phyloP scores from a whole-genome alignment of 768 basidiomycete species.

The Rhizopogon vinicolor region DNA sequence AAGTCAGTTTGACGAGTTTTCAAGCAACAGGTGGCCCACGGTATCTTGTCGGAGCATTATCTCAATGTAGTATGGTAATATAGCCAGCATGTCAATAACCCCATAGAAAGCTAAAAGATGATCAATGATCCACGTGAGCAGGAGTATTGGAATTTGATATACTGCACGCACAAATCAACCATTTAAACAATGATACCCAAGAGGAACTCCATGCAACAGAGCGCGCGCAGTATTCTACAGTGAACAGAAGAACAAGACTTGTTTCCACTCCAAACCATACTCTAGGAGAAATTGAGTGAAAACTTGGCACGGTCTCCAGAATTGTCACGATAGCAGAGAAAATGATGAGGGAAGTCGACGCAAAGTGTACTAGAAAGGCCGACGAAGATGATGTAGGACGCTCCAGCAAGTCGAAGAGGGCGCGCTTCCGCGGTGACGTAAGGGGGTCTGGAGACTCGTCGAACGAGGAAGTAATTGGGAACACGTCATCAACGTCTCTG shows the following conservation, averaged over 20 bases:
- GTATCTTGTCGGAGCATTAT: conserved; percentile 82
- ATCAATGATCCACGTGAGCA: neutral
- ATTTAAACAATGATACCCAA: conserved; percentile 55
- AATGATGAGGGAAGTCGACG: conserved; percentile 67
- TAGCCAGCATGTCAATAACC: conserved; percentile 80
- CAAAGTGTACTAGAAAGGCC: conserved; percentile 73
- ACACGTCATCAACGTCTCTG: conserved; percentile 33
- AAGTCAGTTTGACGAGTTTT: neutral
- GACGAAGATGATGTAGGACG: conserved; percentile 70
- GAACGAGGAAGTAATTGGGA: conserved; percentile 30
- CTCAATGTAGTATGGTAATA: conserved; percentile 88
- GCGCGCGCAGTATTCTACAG: conserved; percentile 75
- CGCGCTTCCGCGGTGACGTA: conserved; percentile 52
- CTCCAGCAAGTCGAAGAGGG: conserved; percentile 70
- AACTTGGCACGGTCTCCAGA: conserved; percentile 74
- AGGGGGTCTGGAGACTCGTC: conserved; percentile 26
- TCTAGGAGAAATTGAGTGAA: conserved; percentile 62
- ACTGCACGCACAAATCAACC: conserved; percentile 58
- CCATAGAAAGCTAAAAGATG: conserved; percentile 66
- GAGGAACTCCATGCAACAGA: conserved; percentile 72
- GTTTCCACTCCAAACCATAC: conserved; percentile 90
- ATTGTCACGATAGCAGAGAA: conserved; percentile 73
- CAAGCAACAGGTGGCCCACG: conserved; percentile 36
- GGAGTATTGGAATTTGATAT: neutral
- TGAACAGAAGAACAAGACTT: conserved; percentile 78